phyloP scores from a whole-genome alignment of 176 grass and related monocot species.

The Zizania latifolia region DNA sequence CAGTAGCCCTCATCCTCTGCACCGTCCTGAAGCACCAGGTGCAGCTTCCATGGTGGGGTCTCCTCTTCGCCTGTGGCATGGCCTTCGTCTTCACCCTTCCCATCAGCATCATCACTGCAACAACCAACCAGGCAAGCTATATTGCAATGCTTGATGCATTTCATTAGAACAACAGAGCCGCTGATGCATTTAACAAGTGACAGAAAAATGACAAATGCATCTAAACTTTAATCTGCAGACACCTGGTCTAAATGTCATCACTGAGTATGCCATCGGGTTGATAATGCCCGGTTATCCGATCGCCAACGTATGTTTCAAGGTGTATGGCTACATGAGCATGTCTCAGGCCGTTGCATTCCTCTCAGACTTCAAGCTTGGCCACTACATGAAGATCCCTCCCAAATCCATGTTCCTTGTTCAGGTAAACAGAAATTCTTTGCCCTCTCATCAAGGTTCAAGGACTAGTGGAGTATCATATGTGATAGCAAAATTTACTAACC shows the following conservation, averaged over 20 bases:
- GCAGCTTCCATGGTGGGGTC: conserved; percentile 75
- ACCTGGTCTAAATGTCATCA: conserved; percentile 84
- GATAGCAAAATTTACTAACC: conserved; percentile 5
- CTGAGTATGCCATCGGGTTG: conserved; percentile 72
- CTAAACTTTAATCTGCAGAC: conserved; percentile 27
- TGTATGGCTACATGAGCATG: conserved; percentile 96
- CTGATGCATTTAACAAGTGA: not conserved
- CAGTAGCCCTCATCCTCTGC: conserved; percentile 52
- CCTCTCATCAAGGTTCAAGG: not conserved
- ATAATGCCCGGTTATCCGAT: conserved; percentile 80
- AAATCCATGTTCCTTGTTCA: conserved; percentile 90
- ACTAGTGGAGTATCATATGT: not conserved
- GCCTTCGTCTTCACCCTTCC: conserved; percentile 81
- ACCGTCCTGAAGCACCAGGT: conserved; percentile 58
- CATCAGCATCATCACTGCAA: conserved; percentile 73
- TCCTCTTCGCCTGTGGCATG: conserved; percentile 68
- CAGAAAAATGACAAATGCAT: not conserved
- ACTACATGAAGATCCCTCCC: conserved; percentile 99
- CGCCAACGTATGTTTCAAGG: conserved; percentile 82
- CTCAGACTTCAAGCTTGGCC: conserved; percentile 87
- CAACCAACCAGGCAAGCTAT: conserved; percentile 69
- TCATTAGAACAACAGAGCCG: no score
- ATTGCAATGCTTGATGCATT: not conserved
- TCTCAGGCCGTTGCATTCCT: conserved; percentile 68
- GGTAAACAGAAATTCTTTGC: conserved; percentile 28